These are phyloP conservation scores for Jatropha curcas DNA, from an alignment of 345 rosid species.

Conservation along the genomic window DNA sequence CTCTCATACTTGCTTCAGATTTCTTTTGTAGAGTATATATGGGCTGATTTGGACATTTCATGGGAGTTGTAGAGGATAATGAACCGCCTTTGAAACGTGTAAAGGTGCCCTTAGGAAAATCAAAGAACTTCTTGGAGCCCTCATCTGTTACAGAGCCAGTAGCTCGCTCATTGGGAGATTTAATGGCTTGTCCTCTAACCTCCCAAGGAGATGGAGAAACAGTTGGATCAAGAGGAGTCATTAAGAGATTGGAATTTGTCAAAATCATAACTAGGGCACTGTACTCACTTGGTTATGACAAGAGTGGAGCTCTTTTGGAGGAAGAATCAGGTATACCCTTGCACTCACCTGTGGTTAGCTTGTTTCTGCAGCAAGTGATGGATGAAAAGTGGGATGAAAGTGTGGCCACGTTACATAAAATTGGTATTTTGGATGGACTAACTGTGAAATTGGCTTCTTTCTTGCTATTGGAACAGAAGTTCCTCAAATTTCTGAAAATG, in stretches of 20 bases:
- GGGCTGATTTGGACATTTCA: conserved; percentile 65
- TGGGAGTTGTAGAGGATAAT: conserved; percentile 72
- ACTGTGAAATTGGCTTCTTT: conserved; percentile 44
- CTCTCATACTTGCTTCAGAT: background rate
- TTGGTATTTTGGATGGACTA: conserved; percentile 45
- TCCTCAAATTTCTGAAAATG: conserved; percentile 47
- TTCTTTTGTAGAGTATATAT: conserved; percentile 33
- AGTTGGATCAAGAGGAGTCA: conserved; percentile 61
- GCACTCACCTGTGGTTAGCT: conserved; percentile 43
- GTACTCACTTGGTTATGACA: conserved; percentile 59
- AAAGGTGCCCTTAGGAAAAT: conserved; percentile 42
- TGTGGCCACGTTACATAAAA: conserved; percentile 40
- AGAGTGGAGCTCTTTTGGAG: conserved; percentile 59
- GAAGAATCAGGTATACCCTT: conserved; percentile 66
- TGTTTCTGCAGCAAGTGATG: conserved; percentile 46
- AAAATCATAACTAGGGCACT: conserved; percentile 56
- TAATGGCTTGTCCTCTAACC: conserved; percentile 64
- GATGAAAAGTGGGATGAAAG: conserved; percentile 63
- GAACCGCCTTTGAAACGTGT: conserved; percentile 70
- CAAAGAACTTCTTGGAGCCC: conserved; percentile 41
- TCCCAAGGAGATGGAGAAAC: conserved; percentile 56
- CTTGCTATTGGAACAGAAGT: conserved; percentile 62
- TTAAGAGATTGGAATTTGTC: conserved; percentile 59
- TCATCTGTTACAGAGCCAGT: conserved; percentile 35
- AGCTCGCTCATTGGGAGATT: conserved; percentile 31